A percentile compares a stretch with the other conserved stretches of the same genome.
These are phyloP conservation scores for Fusarium sp. DNA, from an alignment of 2,329 filamentous ascomycete genomes.

Conservation along the genomic window DNA sequence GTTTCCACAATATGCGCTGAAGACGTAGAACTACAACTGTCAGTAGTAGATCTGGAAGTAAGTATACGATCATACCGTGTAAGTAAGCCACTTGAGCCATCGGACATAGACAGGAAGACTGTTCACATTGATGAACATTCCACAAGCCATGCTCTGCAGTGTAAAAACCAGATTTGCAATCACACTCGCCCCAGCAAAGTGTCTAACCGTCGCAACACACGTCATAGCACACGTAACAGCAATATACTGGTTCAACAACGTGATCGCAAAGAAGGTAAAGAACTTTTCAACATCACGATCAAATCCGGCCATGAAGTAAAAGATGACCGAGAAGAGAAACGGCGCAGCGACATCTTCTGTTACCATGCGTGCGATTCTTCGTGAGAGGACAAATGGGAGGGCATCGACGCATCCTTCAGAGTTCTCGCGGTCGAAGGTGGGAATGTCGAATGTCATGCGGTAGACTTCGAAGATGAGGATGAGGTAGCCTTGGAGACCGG, in stretches of 20 bases:
- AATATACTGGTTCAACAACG: slow-evolving; percentile 76
- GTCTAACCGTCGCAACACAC: slow-evolving; percentile 69
- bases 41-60: slow-evolving; percentile 1
- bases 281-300: slow-evolving; percentile 69
- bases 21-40: slow-evolving; percentile 67
- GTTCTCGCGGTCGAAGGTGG: slow-evolving; percentile 77
- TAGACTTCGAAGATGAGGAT: slow-evolving; percentile 80
- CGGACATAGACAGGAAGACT: slow-evolving; percentile 80
- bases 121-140: slow-evolving; percentile 78
- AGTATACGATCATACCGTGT: slow-evolving; percentile 54
- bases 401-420: slow-evolving; percentile 77
- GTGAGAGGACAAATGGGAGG: slow-evolving; percentile 73
- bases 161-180: slow-evolving; percentile 78
- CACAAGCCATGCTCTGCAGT: slow-evolving; percentile 76
- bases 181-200: slow-evolving; percentile 75
- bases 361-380: slow-evolving; percentile 71
- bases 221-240: slow-evolving; percentile 75
- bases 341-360: slow-evolving; percentile 79
- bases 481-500: slow-evolving; percentile 78
- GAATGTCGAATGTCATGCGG: slow-evolving; percentile 76
- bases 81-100: slow-evolving; percentile 76
- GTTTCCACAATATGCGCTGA: slow-evolving; percentile 75
- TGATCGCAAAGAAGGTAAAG: slow-evolving; percentile 75
- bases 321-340: slow-evolving; percentile 73
- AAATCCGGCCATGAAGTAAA: slow-evolving; percentile 82